Conservation (phyloP, 1,139 yeast genomes). For the Protomyces inouyei region DNA sequence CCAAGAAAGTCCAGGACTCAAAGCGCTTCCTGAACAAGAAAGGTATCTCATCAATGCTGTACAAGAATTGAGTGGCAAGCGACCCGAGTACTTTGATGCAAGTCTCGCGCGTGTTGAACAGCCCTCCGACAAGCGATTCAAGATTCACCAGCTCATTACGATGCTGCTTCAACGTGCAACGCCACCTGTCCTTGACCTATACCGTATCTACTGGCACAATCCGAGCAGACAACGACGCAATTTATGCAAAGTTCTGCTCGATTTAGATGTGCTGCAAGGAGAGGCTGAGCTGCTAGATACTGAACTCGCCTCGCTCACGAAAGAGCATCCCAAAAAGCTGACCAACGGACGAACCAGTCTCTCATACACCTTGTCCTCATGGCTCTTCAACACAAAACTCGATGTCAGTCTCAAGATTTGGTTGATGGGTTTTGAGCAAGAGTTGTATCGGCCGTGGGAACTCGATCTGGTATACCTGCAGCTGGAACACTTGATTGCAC, state of each 20-base stretch:
- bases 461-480: constrained; percentile 65
- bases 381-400: constrained; percentile 62
- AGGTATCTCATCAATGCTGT: constrained; percentile 7
- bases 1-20: not conserved
- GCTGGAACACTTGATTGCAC: constrained; percentile 25
- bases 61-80: constrained; percentile 11
- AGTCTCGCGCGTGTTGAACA: constrained; percentile 3
- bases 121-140: constrained; percentile 4
- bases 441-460: constrained; percentile 70
- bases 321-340: not conserved
- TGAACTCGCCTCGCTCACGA: constrained; percentile 2
- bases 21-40: constrained; percentile 1
- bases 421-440: constrained; percentile 70
- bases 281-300: constrained; percentile 24
- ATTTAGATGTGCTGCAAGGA: constrained; percentile 82
- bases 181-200: constrained; percentile 38
- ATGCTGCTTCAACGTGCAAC: constrained; percentile 1
- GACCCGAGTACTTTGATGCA: constrained; percentile 17
- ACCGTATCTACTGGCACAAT: constrained; percentile 62
- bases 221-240: constrained; percentile 79
- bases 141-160: constrained; percentile 3
- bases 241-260: constrained; percentile 50
- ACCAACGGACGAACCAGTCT: constrained; percentile 29
- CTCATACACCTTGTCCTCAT: constrained; percentile 59
- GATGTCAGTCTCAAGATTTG: constrained; percentile 66